Conservation (phyloP, 2,329 filamentous ascomycete genomes). For the Phialophora verrucosa region DNA sequence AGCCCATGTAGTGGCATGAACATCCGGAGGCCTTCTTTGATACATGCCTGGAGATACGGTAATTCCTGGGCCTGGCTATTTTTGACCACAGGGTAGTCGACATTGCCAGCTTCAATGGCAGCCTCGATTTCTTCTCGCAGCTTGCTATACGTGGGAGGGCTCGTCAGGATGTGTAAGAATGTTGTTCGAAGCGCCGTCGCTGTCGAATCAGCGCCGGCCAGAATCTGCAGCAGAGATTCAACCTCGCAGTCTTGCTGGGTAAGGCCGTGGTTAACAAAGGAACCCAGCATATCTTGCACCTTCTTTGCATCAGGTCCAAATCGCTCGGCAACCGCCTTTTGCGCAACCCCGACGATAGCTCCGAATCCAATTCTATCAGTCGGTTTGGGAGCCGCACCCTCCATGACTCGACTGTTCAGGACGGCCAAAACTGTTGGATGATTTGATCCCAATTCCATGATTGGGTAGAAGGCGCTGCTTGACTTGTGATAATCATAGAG, state of each 20-base stretch:
- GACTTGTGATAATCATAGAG: conserved; percentile 30
- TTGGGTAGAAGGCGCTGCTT: conserved; percentile 20
- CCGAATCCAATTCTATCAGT: conserved; percentile 31
- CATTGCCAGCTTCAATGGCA: conserved; percentile 17
- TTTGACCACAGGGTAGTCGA: conserved; percentile 22
- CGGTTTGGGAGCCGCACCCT: conserved; percentile 23
- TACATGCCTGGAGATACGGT: conserved; percentile 57
- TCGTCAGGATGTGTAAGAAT: conserved; percentile 23
- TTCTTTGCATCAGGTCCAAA: conserved; percentile 32
- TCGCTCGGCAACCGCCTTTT: conserved; percentile 36
- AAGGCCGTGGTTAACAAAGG: conserved; percentile 41
- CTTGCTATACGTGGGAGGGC: conserved; percentile 26
- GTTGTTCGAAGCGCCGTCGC: conserved; percentile 20
- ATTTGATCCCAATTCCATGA: conserved; percentile 31
- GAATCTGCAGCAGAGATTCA: conserved; percentile 29
- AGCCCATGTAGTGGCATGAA: conserved; percentile 6
- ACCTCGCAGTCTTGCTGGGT: conserved; percentile 17
- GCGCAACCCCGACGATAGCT: conserved; percentile 31
- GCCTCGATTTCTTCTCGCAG: conserved; percentile 28
- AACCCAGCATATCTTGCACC: conserved; percentile 42
- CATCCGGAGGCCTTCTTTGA: conserved; percentile 49
- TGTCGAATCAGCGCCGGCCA: conserved; percentile 26
- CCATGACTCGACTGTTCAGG: conserved; percentile 26
- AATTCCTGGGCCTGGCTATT: conserved; percentile 47
- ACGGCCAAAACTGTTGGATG: conserved; percentile 15